A percentile compares a stretch with the other conserved stretches of the same genome.
Conservation (phyloP, 2,329 filamentous ascomycete species). For the Arachnomyces sp. region DNA sequence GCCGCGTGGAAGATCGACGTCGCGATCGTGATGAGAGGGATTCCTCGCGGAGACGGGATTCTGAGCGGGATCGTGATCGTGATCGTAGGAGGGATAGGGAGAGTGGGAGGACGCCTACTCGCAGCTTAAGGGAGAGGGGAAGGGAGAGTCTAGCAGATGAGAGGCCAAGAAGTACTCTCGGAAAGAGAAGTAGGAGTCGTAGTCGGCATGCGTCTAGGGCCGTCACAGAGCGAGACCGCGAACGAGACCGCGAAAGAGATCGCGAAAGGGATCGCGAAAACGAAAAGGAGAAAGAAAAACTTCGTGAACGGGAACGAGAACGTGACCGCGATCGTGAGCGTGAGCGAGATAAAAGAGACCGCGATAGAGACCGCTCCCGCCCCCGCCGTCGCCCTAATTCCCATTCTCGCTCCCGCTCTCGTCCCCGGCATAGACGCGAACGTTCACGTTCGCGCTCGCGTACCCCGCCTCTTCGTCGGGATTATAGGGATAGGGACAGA, state of each 20-base stretch:
- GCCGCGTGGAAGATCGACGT: not conserved
- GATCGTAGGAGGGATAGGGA: constrained; percentile 10
- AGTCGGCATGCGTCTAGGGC: constrained; percentile 15
- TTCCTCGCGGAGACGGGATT: constrained; percentile 18
- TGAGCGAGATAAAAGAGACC: constrained; percentile 16
- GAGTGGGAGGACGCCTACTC: constrained; percentile 7
- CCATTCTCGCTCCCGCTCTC: constrained; percentile 16
- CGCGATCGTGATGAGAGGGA: constrained; percentile 4
- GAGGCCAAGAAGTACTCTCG: constrained; percentile 23
- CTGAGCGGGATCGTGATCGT: constrained; percentile 15
- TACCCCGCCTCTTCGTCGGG: constrained; percentile 11
- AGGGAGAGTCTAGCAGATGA: constrained; percentile 20
- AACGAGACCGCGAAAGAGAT: constrained; percentile 16
- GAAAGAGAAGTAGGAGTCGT: constrained; percentile 26
- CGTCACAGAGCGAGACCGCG: too few species aligned
- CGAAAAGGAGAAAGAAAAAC: constrained; percentile 11
- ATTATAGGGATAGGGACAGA: constrained; percentile 9
- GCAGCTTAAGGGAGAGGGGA: constrained; percentile 8
- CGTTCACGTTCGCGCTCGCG: constrained; percentile 10
- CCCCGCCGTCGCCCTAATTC: constrained; percentile 11
- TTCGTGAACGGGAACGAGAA: constrained; percentile 8
- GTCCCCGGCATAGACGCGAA: constrained; percentile 10
- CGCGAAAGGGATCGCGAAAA: constrained; percentile 5
- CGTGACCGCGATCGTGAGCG: constrained; percentile 12
- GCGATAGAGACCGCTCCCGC: constrained; percentile 6